Evolutionary conservation across 2,329 filamentous ascomycete genomes (phyloP), one percentile per base, ranked within the genome.

Genomic region (Apiospora kogelbergensis): DNA sequence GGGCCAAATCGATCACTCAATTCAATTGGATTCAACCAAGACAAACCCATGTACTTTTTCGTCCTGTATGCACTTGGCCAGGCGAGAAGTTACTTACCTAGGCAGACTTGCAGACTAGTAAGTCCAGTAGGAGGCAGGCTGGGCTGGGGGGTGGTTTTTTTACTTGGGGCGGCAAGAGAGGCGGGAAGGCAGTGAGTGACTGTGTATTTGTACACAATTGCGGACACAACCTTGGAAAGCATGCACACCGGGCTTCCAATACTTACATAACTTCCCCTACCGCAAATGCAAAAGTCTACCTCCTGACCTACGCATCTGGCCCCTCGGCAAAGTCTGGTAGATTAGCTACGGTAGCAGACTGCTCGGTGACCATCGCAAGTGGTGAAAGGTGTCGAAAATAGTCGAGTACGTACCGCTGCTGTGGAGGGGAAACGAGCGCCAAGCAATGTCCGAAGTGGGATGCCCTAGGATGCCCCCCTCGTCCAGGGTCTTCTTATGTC

Each of bases 401-500:
- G 53, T 60, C 53, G 53, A 37, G 53, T 60, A 60, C 53, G 53
- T 60, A 60, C 53, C 30, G 17, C 30, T 22, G 53, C 53, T 60
- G 48, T 60, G 53, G 53, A 60, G 53, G 53, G 53, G 53, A 60
- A 60, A 37, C 53, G 30, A 60, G 53, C 20, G 53, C 53, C 53
- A 60, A 60, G 53, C 53, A 60, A 33, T 11, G 53, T 37, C 53
- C 53, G 53, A 60, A 60, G 53, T 60, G 53, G 53, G 53, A 60
- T 60, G 20, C 30, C 53, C 53, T 60, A 30, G 53, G 53, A 60
- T 60, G 20, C 30, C 53, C 53, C 53, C 30, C 53, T 60, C 26
- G 53, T 60, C 53, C 53, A 60, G 53, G 53, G 53, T 60, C 53
- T 60, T 45, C 33, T 17, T 30, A 30, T 33, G 48, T 57, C 48